Conservation (phyloP, 345 rosid species). For the Iberis pinnata region DNA sequence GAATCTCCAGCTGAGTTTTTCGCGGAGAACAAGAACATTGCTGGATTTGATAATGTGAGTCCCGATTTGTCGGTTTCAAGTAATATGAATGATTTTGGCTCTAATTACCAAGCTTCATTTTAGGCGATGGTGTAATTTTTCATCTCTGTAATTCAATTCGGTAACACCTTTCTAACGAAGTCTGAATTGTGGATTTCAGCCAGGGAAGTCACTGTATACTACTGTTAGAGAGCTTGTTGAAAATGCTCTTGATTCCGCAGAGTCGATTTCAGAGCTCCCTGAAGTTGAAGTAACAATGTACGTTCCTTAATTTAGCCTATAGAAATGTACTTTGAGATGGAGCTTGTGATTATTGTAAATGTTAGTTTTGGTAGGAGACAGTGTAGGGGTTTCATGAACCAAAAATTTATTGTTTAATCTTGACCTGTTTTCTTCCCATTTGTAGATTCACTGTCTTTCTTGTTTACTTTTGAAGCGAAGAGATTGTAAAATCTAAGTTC, state of each 20-base stretch:
- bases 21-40: conserved; percentile 96
- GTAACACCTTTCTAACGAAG: no score
- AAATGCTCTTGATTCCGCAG: conserved; percentile 89
- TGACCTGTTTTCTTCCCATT: neutral
- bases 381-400: neutral
- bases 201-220: conserved; percentile 85
- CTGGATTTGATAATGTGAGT: conserved; percentile 95
- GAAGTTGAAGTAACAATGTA: conserved; percentile 79
- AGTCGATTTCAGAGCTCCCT: conserved; percentile 89
- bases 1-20: conserved; percentile 98
- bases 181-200: conserved; percentile 49
- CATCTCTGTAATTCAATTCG: no score
- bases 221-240: conserved; percentile 93
- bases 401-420: neutral
- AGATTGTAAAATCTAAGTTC: conserved; percentile 75
- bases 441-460: conserved; percentile 14
- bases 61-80: conserved; percentile 1
- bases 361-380: conserved; percentile 6
- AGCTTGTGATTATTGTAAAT: neutral
- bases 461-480: conserved; percentile 54
- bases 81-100: neutral
- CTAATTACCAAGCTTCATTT: no score
- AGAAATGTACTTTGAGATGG: neutral
- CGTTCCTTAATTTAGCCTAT: conserved; percentile 20
- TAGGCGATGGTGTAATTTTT: no score